Conservation (phyloP, 1,139 yeast species). For the Protomyces pachydermus region DNA sequence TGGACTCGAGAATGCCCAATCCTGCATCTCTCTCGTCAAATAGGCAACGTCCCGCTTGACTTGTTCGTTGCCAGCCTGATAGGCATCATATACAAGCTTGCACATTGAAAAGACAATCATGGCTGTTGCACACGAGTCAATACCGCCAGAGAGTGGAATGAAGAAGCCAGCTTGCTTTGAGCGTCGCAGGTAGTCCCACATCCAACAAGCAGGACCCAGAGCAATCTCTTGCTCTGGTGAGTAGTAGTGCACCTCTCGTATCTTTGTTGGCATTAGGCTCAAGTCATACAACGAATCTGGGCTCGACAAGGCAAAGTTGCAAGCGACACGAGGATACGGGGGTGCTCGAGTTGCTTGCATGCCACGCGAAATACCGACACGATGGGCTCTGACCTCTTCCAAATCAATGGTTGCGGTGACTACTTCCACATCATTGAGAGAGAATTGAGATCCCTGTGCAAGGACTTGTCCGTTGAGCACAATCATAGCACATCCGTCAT, state of each 20-base stretch:
- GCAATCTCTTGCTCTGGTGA: slow-evolving; percentile 94
- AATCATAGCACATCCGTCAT: slow-evolving; percentile 94
- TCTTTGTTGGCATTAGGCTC: slow-evolving; percentile 54
- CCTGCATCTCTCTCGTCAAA: slow-evolving; percentile 67
- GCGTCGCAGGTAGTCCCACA: slow-evolving; percentile 94
- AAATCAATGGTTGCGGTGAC: slow-evolving; percentile 87
- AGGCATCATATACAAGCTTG: slow-evolving; percentile 65
- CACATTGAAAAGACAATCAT: slow-evolving; percentile 94
- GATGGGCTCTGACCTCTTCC: slow-evolving; percentile 80
- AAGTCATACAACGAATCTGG: slow-evolving; percentile 56
- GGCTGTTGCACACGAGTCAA: slow-evolving; percentile 96
- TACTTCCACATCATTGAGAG: slow-evolving; percentile 80
- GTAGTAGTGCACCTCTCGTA: slow-evolving; percentile 54
- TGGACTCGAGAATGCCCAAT: slow-evolving; percentile 41
- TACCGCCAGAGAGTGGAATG: slow-evolving; percentile 92
- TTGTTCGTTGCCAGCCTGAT: slow-evolving; percentile 48
- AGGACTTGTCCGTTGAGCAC: slow-evolving; percentile 85
- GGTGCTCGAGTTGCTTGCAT: slow-evolving; percentile 55
- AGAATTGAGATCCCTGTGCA: slow-evolving; percentile 90
- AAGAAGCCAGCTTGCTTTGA: slow-evolving; percentile 87
- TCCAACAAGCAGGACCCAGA: slow-evolving; percentile 97
- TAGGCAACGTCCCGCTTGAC: slow-evolving; percentile 74
- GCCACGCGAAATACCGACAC: slow-evolving; percentile 71
- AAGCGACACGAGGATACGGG: slow-evolving; percentile 56
- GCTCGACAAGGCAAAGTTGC: slow-evolving; percentile 61